Percentiles rank a stretch among this genome's conserved stretches.
Evolutionary conservation across 2,329 filamentous ascomycete genomes (phyloP).

Genomic region (Fusarium illudens): DNA sequence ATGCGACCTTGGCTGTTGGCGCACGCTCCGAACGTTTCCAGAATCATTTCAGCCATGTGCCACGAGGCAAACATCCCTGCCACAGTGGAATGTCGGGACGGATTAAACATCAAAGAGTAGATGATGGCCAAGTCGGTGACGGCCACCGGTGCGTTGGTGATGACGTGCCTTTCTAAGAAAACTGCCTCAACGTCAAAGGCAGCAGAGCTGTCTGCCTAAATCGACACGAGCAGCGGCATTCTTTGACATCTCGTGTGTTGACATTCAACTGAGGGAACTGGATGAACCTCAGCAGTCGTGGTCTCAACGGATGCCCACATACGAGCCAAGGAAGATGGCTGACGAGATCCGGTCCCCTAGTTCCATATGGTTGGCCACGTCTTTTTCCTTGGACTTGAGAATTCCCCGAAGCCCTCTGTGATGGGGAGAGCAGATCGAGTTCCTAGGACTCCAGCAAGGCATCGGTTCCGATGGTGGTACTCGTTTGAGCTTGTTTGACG

Average conservation of each 20-base stretch:
- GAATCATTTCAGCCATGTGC: slow-evolving; percentile 52
- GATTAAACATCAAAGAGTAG: slow-evolving; percentile 85
- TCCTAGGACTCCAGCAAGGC: neutral
- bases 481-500: slow-evolving; percentile 74
- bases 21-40: slow-evolving; percentile 77
- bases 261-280: neutral
- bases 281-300: neutral
- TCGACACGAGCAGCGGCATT: slow-evolving; percentile 53
- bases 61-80: slow-evolving; percentile 73
- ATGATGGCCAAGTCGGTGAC: slow-evolving; percentile 71
- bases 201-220: slow-evolving; percentile 77
- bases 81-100: slow-evolving; percentile 85
- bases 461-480: neutral
- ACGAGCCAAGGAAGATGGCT: slow-evolving; percentile 66
- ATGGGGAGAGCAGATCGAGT: neutral
- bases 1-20: slow-evolving; percentile 81
- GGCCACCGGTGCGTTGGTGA: slow-evolving; percentile 47
- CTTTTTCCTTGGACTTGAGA: neutral
- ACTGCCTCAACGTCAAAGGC: slow-evolving; percentile 63
- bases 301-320: neutral
- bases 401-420: neutral
- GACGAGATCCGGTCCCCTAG: slow-evolving; percentile 61
- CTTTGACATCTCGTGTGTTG: neutral
- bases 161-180: slow-evolving; percentile 44
- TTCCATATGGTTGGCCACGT: slow-evolving; percentile 51